Evolutionary conservation across 805 yeast genomes (phyloP).

Genomic region (Torulaspora gathmanii): DNA sequence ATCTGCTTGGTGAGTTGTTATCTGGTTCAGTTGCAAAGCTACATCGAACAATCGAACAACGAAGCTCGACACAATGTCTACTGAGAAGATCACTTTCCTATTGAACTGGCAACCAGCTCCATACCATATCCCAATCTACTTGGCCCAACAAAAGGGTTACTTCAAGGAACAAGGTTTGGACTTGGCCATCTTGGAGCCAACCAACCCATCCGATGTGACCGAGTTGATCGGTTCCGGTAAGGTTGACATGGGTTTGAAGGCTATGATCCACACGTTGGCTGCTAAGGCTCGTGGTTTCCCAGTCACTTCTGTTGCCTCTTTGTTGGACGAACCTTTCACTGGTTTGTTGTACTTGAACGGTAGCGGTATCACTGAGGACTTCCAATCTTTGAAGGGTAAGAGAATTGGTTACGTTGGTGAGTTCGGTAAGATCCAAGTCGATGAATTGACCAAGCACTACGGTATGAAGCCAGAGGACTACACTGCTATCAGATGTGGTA

Average conservation of each 20-base stretch:
- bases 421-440: slow-evolving; percentile 55
- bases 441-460: slow-evolving; percentile 51
- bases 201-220: slow-evolving; percentile 55
- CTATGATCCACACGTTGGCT: slow-evolving; percentile 57
- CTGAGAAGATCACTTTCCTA: slow-evolving; percentile 47
- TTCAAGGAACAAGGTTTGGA: slow-evolving; percentile 49
- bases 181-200: slow-evolving; percentile 50
- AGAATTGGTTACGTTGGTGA: slow-evolving; percentile 55
- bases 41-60: background rate
- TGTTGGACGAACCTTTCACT: slow-evolving; percentile 55
- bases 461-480: slow-evolving; percentile 54
- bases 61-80: slow-evolving; percentile 32
- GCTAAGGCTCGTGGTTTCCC: slow-evolving; percentile 57
- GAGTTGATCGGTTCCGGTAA: slow-evolving; percentile 54
- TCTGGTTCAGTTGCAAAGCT: background rate
- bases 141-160: slow-evolving; percentile 48
- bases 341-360: slow-evolving; percentile 50
- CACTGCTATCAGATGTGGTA: slow-evolving; percentile 55
- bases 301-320: slow-evolving; percentile 51
- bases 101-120: slow-evolving; percentile 55
- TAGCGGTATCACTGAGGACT: slow-evolving; percentile 48
- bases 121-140: slow-evolving; percentile 49
- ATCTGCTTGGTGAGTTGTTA: background rate
- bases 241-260: slow-evolving; percentile 55
- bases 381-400: slow-evolving; percentile 49